Base-by-base conservation (phyloP, 768 basidiomycete species). In the Clavulina sp. region DNA sequence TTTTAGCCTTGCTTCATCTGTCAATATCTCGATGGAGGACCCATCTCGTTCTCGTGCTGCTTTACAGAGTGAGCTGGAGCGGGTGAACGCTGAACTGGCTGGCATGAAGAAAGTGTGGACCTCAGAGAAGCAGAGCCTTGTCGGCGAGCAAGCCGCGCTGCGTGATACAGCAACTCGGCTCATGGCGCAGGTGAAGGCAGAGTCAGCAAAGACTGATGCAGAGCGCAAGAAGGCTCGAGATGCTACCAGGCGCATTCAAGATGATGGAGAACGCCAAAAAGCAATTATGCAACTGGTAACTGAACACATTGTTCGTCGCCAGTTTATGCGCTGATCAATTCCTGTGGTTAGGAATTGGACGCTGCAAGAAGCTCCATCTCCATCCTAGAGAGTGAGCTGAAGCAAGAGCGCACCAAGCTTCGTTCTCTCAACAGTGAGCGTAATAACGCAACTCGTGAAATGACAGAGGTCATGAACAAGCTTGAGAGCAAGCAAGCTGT, bases 401-500 rank as follows among this genome's bases (percentile, higher is more conserved):
- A 76, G 54, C 68, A 70, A 1, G 87, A 89, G 63, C 75, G 86
- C 21, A 65, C 73, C 13, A 76, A 76, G 13, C 65, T 89, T 49
- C 67, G 83, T 53, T 66, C 70, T 5, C 67, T 87, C 59, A 70
- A 73, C 0, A 70, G 73, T 0, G 81, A 87, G 61, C 81, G 84
- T 57, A 67, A 69, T 9, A 71, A 70, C 3, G 68, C 76, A 21
- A 73, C 77, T 48, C 72, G 78, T 24, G 80, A 86, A 57, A 81
- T 77, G 59, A 73, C 76, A 48, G 71, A 74, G 6, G 69, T 87
- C 47, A 57, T 76, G 28, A 66, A 71, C 13, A 76, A 87, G 55
- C 62, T 88, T 57, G 73, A 75, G 55, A 72, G 82, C 26, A 81
- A 80, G 9, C 81, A 86, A 68, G 72, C 74, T 38, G 84, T 82